Percentiles rank a stretch among this genome's conserved stretches.
These are phyloP conservation scores for Pezicula radicicola DNA, from an alignment of 2,329 filamentous ascomycete species.

Conservation along the genomic window DNA sequence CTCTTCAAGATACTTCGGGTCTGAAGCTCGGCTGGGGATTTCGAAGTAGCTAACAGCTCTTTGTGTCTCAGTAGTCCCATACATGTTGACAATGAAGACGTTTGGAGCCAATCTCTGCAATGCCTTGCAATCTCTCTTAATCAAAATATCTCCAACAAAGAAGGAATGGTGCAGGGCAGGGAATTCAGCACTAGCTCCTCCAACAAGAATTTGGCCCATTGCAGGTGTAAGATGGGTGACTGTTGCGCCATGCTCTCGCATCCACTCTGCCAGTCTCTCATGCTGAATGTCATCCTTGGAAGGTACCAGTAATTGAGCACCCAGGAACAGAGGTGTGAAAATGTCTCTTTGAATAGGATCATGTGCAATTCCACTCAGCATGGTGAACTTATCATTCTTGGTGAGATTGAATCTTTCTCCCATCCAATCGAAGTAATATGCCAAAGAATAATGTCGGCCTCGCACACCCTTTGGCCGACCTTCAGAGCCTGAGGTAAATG, in stretches of 20 bases:
- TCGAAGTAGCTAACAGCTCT: constrained; percentile 81
- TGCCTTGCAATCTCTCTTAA: constrained; percentile 74
- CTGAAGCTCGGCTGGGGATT: constrained; percentile 62
- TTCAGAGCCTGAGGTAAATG: constrained; percentile 73
- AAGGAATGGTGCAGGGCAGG: constrained; percentile 75
- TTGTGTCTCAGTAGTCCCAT: constrained; percentile 83
- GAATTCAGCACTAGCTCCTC: constrained; percentile 75
- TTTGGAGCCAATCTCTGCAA: constrained; percentile 77
- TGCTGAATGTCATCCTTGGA: constrained; percentile 81
- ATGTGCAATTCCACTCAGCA: constrained; percentile 82
- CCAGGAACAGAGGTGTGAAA: constrained; percentile 86
- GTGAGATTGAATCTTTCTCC: constrained; percentile 74
- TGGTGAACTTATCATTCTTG: constrained; percentile 72
- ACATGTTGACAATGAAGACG: constrained; percentile 78
- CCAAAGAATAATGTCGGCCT: constrained; percentile 81
- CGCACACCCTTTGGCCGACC: constrained; percentile 83
- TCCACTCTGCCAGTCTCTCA: constrained; percentile 86
- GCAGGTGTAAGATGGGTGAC: constrained; percentile 91
- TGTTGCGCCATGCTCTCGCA: constrained; percentile 69
- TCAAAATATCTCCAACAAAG: constrained; percentile 89
- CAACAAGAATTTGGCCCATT: constrained; percentile 94
- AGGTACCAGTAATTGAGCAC: constrained; percentile 75
- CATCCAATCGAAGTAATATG: constrained; percentile 95
- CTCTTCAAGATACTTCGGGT: constrained; percentile 60
- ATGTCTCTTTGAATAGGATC: constrained; percentile 72